These are phyloP conservation scores for Populus tremula DNA, from an alignment of 345 rosid genomes.

Conservation along the genomic window DNA sequence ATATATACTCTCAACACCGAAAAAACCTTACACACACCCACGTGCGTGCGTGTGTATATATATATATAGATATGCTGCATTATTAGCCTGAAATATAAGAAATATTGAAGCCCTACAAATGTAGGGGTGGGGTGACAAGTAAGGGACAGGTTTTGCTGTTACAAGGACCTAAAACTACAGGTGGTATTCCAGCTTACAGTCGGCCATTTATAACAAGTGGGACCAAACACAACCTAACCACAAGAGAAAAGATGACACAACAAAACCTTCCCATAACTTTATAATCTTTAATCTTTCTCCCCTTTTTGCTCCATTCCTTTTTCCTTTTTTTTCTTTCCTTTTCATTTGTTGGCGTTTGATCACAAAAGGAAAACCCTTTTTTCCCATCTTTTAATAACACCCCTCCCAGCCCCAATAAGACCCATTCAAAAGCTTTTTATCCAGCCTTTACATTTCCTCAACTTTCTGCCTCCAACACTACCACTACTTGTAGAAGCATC, in stretches of 20 bases:
- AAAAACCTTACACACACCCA: no score
- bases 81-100: not conserved
- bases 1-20: no score
- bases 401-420: not conserved
- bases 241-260: conserved; percentile 10
- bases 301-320: not conserved
- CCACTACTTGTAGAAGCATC: conserved; percentile 34
- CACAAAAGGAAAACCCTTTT: conserved; percentile 1
- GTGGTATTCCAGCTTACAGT: conserved; percentile 19
- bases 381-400: not conserved
- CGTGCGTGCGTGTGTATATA: no score
- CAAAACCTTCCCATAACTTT: not conserved
- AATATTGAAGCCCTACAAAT: not conserved
- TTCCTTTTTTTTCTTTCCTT: not conserved
- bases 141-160: conserved; percentile 11
- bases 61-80: not conserved
- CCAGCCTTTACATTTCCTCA: not conserved
- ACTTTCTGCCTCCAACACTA: conserved; percentile 27
- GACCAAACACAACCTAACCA: conserved; percentile 44
- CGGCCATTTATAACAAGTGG: conserved; percentile 32
- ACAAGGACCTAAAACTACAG: conserved; percentile 22
- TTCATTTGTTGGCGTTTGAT: conserved; percentile 11
- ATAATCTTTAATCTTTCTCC: conserved; percentile 1
- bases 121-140: not conserved
- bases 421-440: conserved; percentile 15